Evolutionary conservation across 208 protist genomes (phyloP).

Genomic region (Crithidia sp.): DNA sequence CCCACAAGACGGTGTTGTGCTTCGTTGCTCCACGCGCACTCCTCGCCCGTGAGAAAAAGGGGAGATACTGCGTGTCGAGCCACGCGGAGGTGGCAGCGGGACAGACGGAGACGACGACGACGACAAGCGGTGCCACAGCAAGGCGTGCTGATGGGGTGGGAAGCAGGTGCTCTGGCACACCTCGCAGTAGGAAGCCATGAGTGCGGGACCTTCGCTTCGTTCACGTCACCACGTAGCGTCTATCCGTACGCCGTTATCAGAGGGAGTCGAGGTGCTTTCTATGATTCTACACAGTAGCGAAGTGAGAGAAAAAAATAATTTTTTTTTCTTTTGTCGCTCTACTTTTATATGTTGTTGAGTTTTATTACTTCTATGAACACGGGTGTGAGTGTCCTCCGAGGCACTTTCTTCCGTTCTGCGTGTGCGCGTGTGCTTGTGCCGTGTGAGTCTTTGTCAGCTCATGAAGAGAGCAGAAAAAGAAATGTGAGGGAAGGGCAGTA

Average conservation of each 20-base stretch:
- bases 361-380: background rate
- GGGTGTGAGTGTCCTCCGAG: too few relatives aligned
- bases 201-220: background rate
- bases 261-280: background rate
- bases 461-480: too few relatives aligned
- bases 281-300: background rate
- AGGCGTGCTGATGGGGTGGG: constrained; percentile 41
- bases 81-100: background rate
- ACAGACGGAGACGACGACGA: background rate
- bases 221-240: too few relatives aligned
- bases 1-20: background rate
- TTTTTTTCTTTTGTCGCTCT: background rate
- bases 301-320: background rate
- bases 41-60: background rate
- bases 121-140: background rate
- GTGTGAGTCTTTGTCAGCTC: too few relatives aligned
- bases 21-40: background rate
- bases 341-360: background rate
- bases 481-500: too few relatives aligned
- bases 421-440: too few relatives aligned
- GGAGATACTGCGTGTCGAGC: background rate
- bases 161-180: constrained; percentile 64
- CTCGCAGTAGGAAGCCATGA: constrained; percentile 85
- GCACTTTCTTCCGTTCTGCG: too few relatives aligned
- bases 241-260: too few relatives aligned